A percentile compares a stretch with the other conserved stretches of the same genome.
Evolutionary conservation across 768 basidiomycete genomes (phyloP).

Genomic region (Nidula microcarpa): DNA sequence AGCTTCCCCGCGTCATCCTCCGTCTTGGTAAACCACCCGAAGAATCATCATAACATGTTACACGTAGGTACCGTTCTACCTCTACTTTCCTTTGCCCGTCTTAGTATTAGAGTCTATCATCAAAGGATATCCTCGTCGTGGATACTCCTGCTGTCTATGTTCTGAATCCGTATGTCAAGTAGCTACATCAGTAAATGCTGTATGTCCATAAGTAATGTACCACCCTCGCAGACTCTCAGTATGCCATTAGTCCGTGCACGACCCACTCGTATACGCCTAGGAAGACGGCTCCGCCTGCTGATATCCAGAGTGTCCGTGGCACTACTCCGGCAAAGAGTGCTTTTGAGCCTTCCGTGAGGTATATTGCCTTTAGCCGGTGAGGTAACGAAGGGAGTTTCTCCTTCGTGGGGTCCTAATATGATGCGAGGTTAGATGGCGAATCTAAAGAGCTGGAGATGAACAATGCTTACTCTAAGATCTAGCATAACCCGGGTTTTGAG

Average conservation of each 20-base stretch:
- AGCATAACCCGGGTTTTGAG: constrained; percentile 98
- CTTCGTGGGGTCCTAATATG: constrained; percentile 42
- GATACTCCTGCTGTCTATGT: background rate
- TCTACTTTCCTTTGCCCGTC: no score
- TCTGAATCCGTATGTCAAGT: background rate
- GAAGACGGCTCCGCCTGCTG: constrained; percentile 94
- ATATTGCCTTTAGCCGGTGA: constrained; percentile 62
- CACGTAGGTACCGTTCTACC: no score
- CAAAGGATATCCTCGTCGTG: background rate
- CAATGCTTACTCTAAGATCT: constrained; percentile 61
- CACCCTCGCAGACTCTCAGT: constrained; percentile 6
- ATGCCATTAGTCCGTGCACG: constrained; percentile 43
- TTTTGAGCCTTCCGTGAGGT: constrained; percentile 60
- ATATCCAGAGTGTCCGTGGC: constrained; percentile 95
- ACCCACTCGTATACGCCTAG: constrained; percentile 94
- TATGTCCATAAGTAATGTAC: constrained; percentile 2
- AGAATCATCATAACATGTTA: background rate
- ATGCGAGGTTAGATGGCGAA: background rate
- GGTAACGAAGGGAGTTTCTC: constrained; percentile 52
- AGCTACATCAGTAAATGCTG: background rate
- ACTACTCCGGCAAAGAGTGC: constrained; percentile 86
- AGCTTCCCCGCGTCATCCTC: constrained; percentile 27
- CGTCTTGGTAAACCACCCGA: constrained; percentile 23
- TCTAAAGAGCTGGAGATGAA: background rate
- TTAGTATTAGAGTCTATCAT: background rate